Percentiles rank a stretch among this genome's conserved stretches.
These are phyloP conservation scores for Areca catechu DNA, from an alignment of 176 grass and related monocot genomes.

Conservation along the genomic window DNA sequence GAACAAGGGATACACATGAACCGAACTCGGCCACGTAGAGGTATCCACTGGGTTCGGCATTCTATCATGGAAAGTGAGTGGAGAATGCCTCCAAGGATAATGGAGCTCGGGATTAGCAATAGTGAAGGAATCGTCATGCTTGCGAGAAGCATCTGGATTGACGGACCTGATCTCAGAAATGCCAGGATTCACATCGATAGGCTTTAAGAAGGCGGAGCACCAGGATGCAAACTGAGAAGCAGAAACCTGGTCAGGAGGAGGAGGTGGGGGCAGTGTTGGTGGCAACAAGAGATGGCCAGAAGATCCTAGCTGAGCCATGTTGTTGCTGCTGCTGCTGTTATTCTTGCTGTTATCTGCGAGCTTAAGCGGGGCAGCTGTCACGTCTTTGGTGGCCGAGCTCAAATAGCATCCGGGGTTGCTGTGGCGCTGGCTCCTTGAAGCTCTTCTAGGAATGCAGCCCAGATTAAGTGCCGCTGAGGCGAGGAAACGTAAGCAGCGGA, in stretches of 20 bases:
- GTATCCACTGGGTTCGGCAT: neutral
- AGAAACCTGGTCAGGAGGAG: neutral
- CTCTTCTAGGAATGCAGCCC: conserved; percentile 45
- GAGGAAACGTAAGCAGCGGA: too few relatives aligned
- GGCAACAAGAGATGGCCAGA: neutral
- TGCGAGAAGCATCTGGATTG: neutral
- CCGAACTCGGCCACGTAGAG: neutral
- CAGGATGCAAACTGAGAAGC: conserved; percentile 8
- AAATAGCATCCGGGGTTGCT: conserved; percentile 44
- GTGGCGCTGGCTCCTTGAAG: conserved; percentile 39
- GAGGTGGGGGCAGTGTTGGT: neutral
- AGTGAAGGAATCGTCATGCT: neutral
- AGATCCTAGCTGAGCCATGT: conserved; percentile 12
- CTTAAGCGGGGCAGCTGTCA: conserved; percentile 11
- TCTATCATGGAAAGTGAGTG: neutral
- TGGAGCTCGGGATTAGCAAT: neutral
- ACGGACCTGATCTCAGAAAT: conserved; percentile 1
- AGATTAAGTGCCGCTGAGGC: conserved; percentile 40
- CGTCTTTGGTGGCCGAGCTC: conserved; percentile 8
- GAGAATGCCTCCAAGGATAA: neutral
- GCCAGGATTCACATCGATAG: conserved; percentile 7
- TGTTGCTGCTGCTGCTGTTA: neutral
- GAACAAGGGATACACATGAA: conserved; percentile 18
- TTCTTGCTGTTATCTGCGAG: neutral
- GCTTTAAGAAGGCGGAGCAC: conserved; percentile 24